Base-by-base conservation (phyloP, 2,329 filamentous ascomycete species). In the Pseudocercospora ulei region DNA sequence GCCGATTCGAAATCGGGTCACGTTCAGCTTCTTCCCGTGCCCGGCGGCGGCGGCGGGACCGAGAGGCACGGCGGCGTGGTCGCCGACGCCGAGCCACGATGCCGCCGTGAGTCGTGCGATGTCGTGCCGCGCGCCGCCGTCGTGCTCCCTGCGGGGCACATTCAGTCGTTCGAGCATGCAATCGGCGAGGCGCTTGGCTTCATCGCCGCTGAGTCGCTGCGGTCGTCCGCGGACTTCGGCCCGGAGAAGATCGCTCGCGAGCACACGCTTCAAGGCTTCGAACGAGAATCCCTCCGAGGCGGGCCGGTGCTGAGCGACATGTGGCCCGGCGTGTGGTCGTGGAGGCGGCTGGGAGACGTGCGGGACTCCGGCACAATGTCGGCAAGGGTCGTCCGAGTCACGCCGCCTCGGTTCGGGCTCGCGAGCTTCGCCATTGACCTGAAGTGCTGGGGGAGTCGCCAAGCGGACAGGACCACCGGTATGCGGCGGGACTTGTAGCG, bases 401-500 rank as follows among this genome's bases (percentile, higher is more conserved):
- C 48, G 49, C n/a, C n/a, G n/a, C 37, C 43, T 39, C n/a, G 45
- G 46, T 12, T 49, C 49, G 18, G 37, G 45, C 14, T 55, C 51
- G 12, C 51, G 49, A 44, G 53, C 45, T 51, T 69, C 64, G 31
- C 71, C 71, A 33, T 73, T 75, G 13, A 75, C 65, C 5, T 73
- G 62, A 2, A 73, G 59, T 6, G 69, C 66, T 0, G 72, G 71
- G 1, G 71, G 71, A 5, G 77, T 81, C 14, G 77, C 76, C 8
- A 81, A 63, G 41, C 75, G 67, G 0, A 81, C 74, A 2, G 72
- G 67, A 1, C 75, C 75, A 1, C 75, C 68, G 11, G 69, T 63
- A 42, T 77, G 69, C 48, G 76, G 68, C 5, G 77, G 76, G 0
- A 80, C 76, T 50, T 80, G 76, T 1, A 80, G 62, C 12, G 73